These are phyloP conservation scores for Ogataea methanolica DNA, from an alignment of 805 yeast genomes.

Conservation along the genomic window DNA sequence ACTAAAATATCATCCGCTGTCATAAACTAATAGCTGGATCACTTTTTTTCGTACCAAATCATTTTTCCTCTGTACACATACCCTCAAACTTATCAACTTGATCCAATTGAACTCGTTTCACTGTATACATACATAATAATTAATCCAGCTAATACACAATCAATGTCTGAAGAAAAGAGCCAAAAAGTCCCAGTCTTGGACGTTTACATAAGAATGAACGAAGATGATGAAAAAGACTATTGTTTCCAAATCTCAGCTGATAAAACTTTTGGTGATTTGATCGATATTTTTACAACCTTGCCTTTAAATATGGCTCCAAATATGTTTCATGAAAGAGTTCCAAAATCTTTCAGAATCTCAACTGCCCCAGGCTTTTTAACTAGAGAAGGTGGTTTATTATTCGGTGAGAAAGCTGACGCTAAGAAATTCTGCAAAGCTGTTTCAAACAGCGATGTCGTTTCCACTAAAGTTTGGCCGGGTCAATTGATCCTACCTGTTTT, in stretches of 20 bases:
- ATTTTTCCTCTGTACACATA: too few relatives aligned
- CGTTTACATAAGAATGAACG: conserved; percentile 75
- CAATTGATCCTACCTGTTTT: conserved; percentile 79
- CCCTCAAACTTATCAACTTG: too few relatives aligned
- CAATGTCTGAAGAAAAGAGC: conserved; percentile 1
- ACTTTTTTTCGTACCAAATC: too few relatives aligned
- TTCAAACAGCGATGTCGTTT: conserved; percentile 45
- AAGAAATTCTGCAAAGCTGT: conserved; percentile 41
- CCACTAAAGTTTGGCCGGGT: conserved; percentile 78
- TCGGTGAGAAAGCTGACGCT: conserved; percentile 53
- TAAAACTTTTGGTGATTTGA: conserved; percentile 55
- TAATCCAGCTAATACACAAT: too few relatives aligned
- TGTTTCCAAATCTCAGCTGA: conserved; percentile 69
- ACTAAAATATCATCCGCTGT: too few relatives aligned
- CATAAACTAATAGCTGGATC: too few relatives aligned
- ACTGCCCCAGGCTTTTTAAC: conserved; percentile 78
- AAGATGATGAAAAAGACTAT: conserved; percentile 82
- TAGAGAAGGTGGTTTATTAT: conserved; percentile 74
- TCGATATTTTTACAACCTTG: conserved; percentile 56
- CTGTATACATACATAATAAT: too few relatives aligned
- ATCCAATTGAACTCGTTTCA: too few relatives aligned
- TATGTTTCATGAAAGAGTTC: conserved; percentile 61
- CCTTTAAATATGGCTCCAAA: conserved; percentile 80
- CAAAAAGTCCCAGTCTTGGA: conserved; percentile 29
- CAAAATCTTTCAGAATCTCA: conserved; percentile 60